Conservation (phyloP, 179 eudicot genomes). For the Silene noctiflora region DNA sequence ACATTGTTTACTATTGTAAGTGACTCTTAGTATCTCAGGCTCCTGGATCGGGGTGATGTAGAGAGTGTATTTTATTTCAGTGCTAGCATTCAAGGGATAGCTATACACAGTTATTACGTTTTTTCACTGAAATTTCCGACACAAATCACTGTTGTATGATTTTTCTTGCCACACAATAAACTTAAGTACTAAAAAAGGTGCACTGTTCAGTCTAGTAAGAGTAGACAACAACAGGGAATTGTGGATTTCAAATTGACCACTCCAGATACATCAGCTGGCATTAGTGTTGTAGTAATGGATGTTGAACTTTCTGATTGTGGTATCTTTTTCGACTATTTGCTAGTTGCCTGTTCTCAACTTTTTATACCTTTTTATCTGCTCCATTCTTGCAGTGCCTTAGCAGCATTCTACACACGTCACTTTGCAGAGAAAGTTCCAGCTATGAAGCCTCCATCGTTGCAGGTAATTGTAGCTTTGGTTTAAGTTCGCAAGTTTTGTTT, state of each 20-base stretch:
- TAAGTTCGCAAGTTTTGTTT: conserved; percentile 7
- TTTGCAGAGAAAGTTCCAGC: conserved; percentile 65
- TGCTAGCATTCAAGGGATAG: background rate
- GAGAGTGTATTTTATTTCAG: background rate
- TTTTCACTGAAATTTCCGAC: background rate
- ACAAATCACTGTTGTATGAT: background rate
- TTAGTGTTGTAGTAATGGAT: conserved; percentile 14
- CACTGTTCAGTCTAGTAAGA: background rate
- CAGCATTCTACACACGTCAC: conserved; percentile 89
- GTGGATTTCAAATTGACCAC: no score
- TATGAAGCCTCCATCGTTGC: conserved; percentile 83
- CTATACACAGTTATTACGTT: background rate
- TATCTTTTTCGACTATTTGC: background rate
- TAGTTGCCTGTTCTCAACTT: conserved; percentile 3
- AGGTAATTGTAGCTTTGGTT: conserved; percentile 45
- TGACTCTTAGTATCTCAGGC: no score
- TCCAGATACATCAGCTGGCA: background rate
- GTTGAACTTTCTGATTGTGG: background rate
- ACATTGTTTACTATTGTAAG: no score
- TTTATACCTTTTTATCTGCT: background rate
- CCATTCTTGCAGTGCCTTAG: conserved; percentile 66
- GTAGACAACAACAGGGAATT: no score
- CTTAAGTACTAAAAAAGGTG: background rate
- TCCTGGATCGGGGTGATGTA: no score
- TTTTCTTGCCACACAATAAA: background rate